Percentiles rank a stretch among this genome's conserved stretches.
phyloP scores from a whole-genome alignment of 106 monocot genomes.

The Acorus calamus region DNA sequence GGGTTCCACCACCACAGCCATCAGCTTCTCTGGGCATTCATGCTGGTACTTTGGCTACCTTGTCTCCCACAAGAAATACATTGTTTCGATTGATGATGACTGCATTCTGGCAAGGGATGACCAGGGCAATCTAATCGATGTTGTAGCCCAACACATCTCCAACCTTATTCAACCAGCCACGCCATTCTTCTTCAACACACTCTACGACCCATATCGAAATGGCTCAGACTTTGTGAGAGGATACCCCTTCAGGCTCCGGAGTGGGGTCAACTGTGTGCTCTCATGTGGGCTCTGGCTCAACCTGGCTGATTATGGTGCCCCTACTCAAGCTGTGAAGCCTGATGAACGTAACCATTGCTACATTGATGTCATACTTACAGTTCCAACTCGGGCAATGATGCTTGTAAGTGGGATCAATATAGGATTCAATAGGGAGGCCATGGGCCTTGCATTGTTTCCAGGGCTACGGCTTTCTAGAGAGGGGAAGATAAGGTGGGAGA shows the following conservation, averaged over 20 bases:
- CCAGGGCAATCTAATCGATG: constrained; percentile 26
- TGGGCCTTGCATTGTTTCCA: constrained; percentile 65
- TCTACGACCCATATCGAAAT: constrained; percentile 66
- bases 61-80: constrained; percentile 66
- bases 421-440: constrained; percentile 47
- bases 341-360: constrained; percentile 35
- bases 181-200: constrained; percentile 87
- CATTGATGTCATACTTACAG: constrained; percentile 83
- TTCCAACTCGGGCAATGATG: constrained; percentile 49
- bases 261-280: constrained; percentile 50
- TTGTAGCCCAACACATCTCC: constrained; percentile 56
- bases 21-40: constrained; percentile 74
- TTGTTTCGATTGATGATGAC: constrained; percentile 70
- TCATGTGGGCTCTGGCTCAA: constrained; percentile 85
- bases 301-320: constrained; percentile 56
- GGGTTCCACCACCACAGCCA: constrained; percentile 19
- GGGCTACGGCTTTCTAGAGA: constrained; percentile 46
- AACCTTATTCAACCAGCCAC: constrained; percentile 76
- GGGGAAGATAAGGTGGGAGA: constrained; percentile 63
- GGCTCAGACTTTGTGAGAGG: constrained; percentile 90
- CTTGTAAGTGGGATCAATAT: constrained; percentile 69
- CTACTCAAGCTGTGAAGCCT: constrained; percentile 51
- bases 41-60: constrained; percentile 87
- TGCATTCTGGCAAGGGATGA: constrained; percentile 53
- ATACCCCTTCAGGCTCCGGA: constrained; percentile 75